phyloP scores from a whole-genome alignment of 495 filamentous ascomycete species.

The Neurospora cerealis region DNA sequence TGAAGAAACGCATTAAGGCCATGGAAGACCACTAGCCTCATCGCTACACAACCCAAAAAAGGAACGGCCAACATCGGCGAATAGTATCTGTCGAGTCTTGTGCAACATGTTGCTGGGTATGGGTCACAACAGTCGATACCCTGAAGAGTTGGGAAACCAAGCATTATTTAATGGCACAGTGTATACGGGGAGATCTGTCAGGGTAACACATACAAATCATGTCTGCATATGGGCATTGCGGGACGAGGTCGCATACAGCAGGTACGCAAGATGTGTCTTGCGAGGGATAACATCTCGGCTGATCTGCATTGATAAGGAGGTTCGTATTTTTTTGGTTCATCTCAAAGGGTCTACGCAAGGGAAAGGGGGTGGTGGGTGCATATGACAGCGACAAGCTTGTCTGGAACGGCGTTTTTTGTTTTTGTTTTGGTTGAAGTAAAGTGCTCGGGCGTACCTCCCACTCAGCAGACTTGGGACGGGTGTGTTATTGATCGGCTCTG shows the following conservation, averaged over 20 bases:
- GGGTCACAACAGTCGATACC: background rate
- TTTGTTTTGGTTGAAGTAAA: background rate
- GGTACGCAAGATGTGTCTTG: background rate
- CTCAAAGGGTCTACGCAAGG: background rate
- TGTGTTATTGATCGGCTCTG: background rate
- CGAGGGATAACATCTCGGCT: background rate
- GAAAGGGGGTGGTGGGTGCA: background rate
- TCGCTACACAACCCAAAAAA: background rate
- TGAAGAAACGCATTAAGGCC: slow-evolving; percentile 60
- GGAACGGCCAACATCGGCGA: background rate
- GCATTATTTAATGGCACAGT: background rate
- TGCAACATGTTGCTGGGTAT: background rate
- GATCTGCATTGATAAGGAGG: background rate
- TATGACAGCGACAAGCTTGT: background rate
- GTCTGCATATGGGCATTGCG: background rate
- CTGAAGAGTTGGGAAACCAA: background rate
- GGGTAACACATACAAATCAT: background rate
- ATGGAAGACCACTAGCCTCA: slow-evolving; percentile 29
- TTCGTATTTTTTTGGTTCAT: background rate
- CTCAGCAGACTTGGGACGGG: background rate
- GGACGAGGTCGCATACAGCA: background rate
- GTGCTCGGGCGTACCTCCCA: background rate
- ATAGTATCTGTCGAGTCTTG: background rate
- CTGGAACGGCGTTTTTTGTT: background rate
- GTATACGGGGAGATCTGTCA: background rate